These are phyloP conservation scores for Ocimum tenuiflorum DNA, from an alignment of 257 asterid species.

Conservation along the genomic window DNA sequence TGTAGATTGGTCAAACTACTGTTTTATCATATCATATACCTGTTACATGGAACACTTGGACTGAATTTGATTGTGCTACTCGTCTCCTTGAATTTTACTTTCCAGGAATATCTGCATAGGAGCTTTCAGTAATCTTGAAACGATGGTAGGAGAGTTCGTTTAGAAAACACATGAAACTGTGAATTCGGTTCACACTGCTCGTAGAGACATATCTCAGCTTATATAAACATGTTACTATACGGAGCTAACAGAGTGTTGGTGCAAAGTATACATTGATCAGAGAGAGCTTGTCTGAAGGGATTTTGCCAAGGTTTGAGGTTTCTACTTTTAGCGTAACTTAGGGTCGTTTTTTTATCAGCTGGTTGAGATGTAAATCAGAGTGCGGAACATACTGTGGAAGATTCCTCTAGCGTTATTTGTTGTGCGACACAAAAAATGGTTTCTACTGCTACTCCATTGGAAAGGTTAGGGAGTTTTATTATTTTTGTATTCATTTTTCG, in stretches of 20 bases:
- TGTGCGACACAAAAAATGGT: conserved; percentile 29
- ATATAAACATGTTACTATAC: conserved; percentile 34
- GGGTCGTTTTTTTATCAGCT: conserved; percentile 32
- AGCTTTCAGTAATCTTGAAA: conserved; percentile 33
- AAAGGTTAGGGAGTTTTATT: conserved; percentile 32
- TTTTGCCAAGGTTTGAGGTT: conserved; percentile 44
- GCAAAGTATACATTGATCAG: conserved; percentile 32
- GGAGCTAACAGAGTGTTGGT: conserved; percentile 48
- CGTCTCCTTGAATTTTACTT: conserved; percentile 2
- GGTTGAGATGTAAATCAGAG: conserved; percentile 65
- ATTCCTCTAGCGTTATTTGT: conserved; percentile 36
- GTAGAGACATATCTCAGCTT: conserved; percentile 34
- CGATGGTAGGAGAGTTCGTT: conserved; percentile 40
- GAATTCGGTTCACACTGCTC: conserved; percentile 27
- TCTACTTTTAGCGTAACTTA: conserved; percentile 42
- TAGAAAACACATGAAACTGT: conserved; percentile 16
- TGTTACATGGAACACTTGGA: background rate
- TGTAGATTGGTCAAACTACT: background rate
- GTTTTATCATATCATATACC: background rate
- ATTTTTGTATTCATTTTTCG: conserved; percentile 37
- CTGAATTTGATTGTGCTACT: background rate
- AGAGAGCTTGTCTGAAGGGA: conserved; percentile 32
- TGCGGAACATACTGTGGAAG: conserved; percentile 43
- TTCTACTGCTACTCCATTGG: conserved; percentile 32
- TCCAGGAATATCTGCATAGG: conserved; percentile 72